Evolutionary conservation across 306 rosid genomes (phyloP).

Genomic region (Albizia julibrissin): DNA sequence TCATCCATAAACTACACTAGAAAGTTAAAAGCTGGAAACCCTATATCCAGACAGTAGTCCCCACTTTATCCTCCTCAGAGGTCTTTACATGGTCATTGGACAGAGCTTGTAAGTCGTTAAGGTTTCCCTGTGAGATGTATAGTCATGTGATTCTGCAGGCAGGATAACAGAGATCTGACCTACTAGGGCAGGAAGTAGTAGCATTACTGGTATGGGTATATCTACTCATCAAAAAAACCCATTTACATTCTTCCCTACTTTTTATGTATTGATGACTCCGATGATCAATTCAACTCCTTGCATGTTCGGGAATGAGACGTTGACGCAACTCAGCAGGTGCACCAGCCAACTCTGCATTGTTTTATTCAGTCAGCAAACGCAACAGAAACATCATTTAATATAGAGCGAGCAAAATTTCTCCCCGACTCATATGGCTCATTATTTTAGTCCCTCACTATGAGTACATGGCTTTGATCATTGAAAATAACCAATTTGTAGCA

Average conservation of each 20-base stretch:
- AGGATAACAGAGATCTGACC: slow-evolving; percentile 37
- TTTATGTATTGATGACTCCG: slow-evolving; percentile 10
- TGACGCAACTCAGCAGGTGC: slow-evolving; percentile 76
- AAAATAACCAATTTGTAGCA: neutral
- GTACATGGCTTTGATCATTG: neutral
- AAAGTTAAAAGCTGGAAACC: slow-evolving; percentile 33
- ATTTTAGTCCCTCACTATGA: neutral
- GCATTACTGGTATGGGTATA: slow-evolving; percentile 43
- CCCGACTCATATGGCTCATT: neutral
- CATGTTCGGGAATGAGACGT: slow-evolving; percentile 90
- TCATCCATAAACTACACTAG: slow-evolving; percentile 36
- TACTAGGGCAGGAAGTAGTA: slow-evolving; percentile 46
- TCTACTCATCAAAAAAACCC: slow-evolving; percentile 55
- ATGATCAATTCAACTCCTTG: slow-evolving; percentile 40
- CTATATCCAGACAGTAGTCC: slow-evolving; percentile 37
- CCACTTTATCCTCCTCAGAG: slow-evolving; percentile 43
- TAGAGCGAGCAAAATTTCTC: neutral
- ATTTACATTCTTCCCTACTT: slow-evolving; percentile 33
- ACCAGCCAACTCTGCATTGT: slow-evolving; percentile 74
- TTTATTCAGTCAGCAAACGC: slow-evolving; percentile 28
- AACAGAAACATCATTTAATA: neutral
- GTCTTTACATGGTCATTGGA: slow-evolving; percentile 22
- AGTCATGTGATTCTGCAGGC: slow-evolving; percentile 32
- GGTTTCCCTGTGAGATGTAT: slow-evolving; percentile 24
- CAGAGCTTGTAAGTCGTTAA: slow-evolving; percentile 35